These are phyloP conservation scores for Chlorella sp. DNA, from an alignment of 139 green algal species.

Conservation along the genomic window DNA sequence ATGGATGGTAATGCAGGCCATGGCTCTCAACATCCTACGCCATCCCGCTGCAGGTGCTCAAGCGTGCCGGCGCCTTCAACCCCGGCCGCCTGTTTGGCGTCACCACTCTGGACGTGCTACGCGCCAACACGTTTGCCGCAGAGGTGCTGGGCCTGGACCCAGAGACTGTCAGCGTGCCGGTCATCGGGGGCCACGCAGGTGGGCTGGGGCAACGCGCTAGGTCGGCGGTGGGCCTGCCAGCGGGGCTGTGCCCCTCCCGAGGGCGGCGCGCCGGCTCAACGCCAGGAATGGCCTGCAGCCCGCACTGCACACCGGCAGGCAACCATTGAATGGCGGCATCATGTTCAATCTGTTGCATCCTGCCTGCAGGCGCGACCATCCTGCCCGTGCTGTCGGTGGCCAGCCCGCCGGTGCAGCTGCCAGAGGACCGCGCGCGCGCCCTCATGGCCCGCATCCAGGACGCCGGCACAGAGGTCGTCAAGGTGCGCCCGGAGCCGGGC, in stretches of 20 bases:
- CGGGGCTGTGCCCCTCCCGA: no score
- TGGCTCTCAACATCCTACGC: no score
- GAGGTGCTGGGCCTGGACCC: constrained; percentile 70
- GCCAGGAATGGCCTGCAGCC: no score
- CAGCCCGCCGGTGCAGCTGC: constrained; percentile 52
- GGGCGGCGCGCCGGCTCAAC: no score
- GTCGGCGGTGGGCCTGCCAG: neutral
- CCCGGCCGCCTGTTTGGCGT: constrained; percentile 92
- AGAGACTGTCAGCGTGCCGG: constrained; percentile 85
- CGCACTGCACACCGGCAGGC: no score
- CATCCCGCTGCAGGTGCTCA: constrained; percentile 44
- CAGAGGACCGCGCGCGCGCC: constrained; percentile 46
- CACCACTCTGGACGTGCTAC: constrained; percentile 93
- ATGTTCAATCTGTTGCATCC: no score
- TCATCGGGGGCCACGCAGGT: constrained; percentile 95
- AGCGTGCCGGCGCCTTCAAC: constrained; percentile 86
- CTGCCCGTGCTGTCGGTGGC: constrained; percentile 88
- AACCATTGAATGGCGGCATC: no score
- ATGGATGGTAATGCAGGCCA: no score
- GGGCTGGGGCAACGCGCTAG: no score
- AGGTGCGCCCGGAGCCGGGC: constrained; percentile 57
- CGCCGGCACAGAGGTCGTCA: constrained; percentile 97
- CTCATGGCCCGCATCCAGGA: constrained; percentile 93
- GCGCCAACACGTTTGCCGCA: constrained; percentile 90
- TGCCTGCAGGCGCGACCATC: constrained; percentile 80